phyloP scores from a whole-genome alignment of 208 protist species.

The Acanthamoeba sp. region DNA sequence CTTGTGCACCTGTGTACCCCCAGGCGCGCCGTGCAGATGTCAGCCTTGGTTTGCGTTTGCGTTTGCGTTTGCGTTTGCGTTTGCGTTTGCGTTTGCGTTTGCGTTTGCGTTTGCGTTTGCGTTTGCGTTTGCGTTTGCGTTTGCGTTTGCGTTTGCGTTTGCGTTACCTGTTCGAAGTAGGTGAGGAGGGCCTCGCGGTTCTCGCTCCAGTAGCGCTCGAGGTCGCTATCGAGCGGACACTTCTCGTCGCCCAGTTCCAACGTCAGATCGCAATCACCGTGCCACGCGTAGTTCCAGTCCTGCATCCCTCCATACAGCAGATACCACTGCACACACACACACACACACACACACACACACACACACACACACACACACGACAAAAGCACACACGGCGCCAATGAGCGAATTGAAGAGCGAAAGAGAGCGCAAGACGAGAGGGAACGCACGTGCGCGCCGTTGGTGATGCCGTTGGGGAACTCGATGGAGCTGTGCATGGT shows the following conservation, averaged over 20 bases:
- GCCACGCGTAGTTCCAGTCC: slow-evolving; percentile 84
- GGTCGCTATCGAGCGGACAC: not conserved
- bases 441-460: slow-evolving; percentile 76
- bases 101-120: too few species aligned
- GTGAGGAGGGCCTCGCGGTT: slow-evolving; percentile 58
- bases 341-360: not conserved
- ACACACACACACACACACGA: not conserved
- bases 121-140: too few species aligned
- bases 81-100: too few species aligned
- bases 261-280: slow-evolving; percentile 82
- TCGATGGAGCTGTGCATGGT: slow-evolving; percentile 73
- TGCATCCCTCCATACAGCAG: slow-evolving; percentile 82
- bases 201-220: slow-evolving; percentile 18
- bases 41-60: too few species aligned
- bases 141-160: not conserved
- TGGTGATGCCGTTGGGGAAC: slow-evolving; percentile 82
- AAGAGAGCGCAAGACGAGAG: not conserved
- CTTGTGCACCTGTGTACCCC: slow-evolving; percentile 31
- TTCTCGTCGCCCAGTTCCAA: slow-evolving; percentile 79
- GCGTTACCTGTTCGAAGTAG: slow-evolving; percentile 47
- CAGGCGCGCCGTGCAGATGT: not conserved
- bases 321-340: slow-evolving; percentile 79
- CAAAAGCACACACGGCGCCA: not conserved
- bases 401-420: not conserved
- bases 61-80: too few species aligned